These are phyloP conservation scores for Colletotrichum sansevieriae DNA, from an alignment of 2,329 filamentous ascomycete genomes.

Conservation along the genomic window DNA sequence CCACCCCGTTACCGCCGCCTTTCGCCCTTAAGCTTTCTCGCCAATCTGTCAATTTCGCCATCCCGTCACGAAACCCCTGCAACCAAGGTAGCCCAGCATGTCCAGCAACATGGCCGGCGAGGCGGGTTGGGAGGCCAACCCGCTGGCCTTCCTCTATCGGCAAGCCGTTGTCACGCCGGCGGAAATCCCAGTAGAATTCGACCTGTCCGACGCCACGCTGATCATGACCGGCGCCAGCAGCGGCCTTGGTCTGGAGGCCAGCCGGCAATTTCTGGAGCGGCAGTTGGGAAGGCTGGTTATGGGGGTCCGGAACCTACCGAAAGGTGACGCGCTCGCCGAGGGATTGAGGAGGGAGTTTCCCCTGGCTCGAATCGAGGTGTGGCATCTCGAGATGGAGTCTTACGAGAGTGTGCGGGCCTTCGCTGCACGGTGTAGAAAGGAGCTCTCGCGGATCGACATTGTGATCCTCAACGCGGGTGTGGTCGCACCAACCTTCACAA, in stretches of 20 bases:
- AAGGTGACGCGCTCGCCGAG: slow-evolving; percentile 47
- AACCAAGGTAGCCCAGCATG: slow-evolving; percentile 2
- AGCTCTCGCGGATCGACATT: slow-evolving; percentile 35
- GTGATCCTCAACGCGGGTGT: slow-evolving; percentile 43
- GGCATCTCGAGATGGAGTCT: slow-evolving; percentile 41
- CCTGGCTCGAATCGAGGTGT: slow-evolving; percentile 37
- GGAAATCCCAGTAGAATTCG: slow-evolving; percentile 33
- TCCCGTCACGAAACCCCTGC: slow-evolving; percentile 1
- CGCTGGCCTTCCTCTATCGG: slow-evolving; percentile 38
- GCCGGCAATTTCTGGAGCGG: slow-evolving; percentile 52
- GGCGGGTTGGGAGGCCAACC: slow-evolving; percentile 38
- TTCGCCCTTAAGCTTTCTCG: slow-evolving; percentile 23
- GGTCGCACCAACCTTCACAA: slow-evolving; percentile 16
- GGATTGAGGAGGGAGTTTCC: slow-evolving; percentile 37
- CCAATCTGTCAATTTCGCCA: slow-evolving; percentile 20
- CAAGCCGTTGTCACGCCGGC: slow-evolving; percentile 34
- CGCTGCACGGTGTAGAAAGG: slow-evolving; percentile 21
- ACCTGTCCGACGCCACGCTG: slow-evolving; percentile 47
- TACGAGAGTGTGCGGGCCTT: slow-evolving; percentile 41
- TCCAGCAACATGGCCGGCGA: slow-evolving; percentile 37
- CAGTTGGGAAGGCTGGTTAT: slow-evolving; percentile 55
- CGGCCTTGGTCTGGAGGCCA: slow-evolving; percentile 57
- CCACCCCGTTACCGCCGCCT: slow-evolving; percentile 3
- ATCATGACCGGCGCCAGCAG: slow-evolving; percentile 60
- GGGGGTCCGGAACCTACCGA: slow-evolving; percentile 52